These are phyloP conservation scores for Penicillium psychrofluorescens DNA, from an alignment of 495 filamentous ascomycete genomes.

Conservation along the genomic window DNA sequence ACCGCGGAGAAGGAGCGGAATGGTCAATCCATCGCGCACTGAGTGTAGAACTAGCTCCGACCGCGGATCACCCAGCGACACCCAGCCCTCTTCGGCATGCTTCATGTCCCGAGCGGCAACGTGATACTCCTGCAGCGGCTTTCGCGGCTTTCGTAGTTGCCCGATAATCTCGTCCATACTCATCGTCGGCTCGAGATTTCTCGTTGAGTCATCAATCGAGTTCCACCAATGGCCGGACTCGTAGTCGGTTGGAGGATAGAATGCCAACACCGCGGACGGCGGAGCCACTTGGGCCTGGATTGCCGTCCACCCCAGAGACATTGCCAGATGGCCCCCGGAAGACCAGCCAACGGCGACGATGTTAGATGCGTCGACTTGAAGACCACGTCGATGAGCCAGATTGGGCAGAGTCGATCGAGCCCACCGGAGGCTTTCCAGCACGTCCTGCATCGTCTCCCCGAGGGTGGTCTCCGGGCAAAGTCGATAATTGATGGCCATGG, in stretches of 20 bases:
- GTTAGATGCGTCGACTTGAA: conserved; percentile 24
- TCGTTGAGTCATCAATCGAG: too few relatives aligned
- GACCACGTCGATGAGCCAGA: conserved; percentile 9
- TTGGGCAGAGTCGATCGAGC: conserved; percentile 26
- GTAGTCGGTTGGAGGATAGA: conserved; percentile 43
- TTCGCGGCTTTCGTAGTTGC: too few relatives aligned
- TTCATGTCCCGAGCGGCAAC: conserved; percentile 9
- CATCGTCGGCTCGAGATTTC: too few relatives aligned
- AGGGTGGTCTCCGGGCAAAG: conserved; percentile 46
- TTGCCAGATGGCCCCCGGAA: conserved; percentile 43
- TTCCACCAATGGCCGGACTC: conserved; percentile 2
- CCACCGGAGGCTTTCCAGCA: conserved; percentile 38
- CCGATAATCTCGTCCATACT: too few relatives aligned
- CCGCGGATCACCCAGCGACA: conserved; percentile 19
- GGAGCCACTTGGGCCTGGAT: conserved; percentile 16
- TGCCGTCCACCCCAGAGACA: conserved; percentile 36
- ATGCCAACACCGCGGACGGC: conserved; percentile 40
- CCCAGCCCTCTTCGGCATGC: neutral
- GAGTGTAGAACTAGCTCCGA: conserved; percentile 30
- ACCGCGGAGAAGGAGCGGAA: conserved; percentile 27
- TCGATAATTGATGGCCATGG: conserved; percentile 47
- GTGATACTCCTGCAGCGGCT: too few relatives aligned
- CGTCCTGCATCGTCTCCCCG: conserved; percentile 38
- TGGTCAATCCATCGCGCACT: conserved; percentile 32
- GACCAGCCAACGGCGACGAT: conserved; percentile 50